phyloP scores from a whole-genome alignment of 176 grass and related monocot genomes.

The Calamus simplicifolius region DNA sequence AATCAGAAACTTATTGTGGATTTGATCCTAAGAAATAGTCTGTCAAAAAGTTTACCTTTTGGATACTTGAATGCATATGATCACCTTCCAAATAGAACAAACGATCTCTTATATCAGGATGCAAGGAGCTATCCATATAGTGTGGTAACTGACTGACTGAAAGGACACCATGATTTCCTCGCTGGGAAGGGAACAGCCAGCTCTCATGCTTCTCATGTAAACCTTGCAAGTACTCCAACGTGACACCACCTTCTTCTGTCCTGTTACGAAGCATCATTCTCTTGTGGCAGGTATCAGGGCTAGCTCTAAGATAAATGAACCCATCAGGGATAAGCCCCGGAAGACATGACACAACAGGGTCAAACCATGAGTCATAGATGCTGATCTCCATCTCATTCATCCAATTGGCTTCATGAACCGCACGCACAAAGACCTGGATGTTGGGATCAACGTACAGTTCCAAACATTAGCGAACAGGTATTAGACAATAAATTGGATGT shows the following conservation, averaged over 20 bases:
- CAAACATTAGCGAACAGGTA: too few relatives aligned
- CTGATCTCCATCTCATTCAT: slow-evolving; percentile 99
- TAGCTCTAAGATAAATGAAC: slow-evolving; percentile 95
- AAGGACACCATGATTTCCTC: slow-evolving; percentile 40
- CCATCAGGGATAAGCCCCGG: slow-evolving; percentile 90
- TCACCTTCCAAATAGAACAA: slow-evolving; percentile 85
- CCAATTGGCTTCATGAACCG: slow-evolving; percentile 97
- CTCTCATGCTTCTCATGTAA: slow-evolving; percentile 98
- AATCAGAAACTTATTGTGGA: not conserved
- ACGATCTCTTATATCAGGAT: slow-evolving; percentile 66
- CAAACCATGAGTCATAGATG: slow-evolving; percentile 98
- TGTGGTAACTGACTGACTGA: slow-evolving; percentile 31
- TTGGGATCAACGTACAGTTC: too few relatives aligned
- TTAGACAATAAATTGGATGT: too few relatives aligned
- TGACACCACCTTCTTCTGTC: slow-evolving; percentile 83
- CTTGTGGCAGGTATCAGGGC: slow-evolving; percentile 82
- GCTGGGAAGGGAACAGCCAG: slow-evolving; percentile 71
- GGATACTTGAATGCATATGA: slow-evolving; percentile 88
- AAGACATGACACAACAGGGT: slow-evolving; percentile 81
- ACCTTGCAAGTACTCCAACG: slow-evolving; percentile 69
- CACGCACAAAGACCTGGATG: slow-evolving; percentile 78
- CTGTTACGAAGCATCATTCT: slow-evolving; percentile 82
- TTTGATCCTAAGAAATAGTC: not conserved
- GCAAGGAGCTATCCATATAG: slow-evolving; percentile 46
- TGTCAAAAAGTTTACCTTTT: slow-evolving; percentile 43